Base-by-base conservation (phyloP, 805 yeast species). In the Cyberlindnera misumaiensis region DNA sequence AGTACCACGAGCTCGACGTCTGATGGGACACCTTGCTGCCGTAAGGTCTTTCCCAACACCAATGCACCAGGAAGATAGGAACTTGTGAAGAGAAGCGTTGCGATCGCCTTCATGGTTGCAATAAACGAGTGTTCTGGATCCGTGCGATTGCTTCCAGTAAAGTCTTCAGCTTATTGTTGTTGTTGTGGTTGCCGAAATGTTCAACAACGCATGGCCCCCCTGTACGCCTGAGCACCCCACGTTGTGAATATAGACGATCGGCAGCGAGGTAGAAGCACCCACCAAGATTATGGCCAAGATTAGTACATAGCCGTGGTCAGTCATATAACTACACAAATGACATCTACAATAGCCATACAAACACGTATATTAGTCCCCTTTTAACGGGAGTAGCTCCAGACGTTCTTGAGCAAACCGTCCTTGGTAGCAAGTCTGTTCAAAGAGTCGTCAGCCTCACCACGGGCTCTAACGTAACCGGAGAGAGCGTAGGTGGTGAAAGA, bases 391-490 rank as follows among this genome's bases (percentile, higher is more conserved):
- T 83, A 83, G 66, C 86, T 69, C 90, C 93, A 83, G 76, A 83
- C 93, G 75, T 88, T 89, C 80, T 85, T 85, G 72, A 93, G 77
- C 69, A 93, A 78, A 77, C 97, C 97, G 70, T 93, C 97, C 67
- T 81, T 83, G 79, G 93, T 97, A 60, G 97, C 95, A 67, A 93
- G 84, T 80, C 98, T 88, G 96, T 93, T 93, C 68, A 93, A 73
- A 55, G 96, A 87, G 77, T 93, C 98, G 65, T 93, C 98, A 66
- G 96, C 86, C 80, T 93, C 98, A 77, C 97, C 98, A 78, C 95
- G 85, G 67, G 89, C 76, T 82, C 98, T 89, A 71, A 93, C 83
- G 82, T 82, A 87, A 64, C 98, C 98, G 62, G 83, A 79, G 65
- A 93, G 79, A 72, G 96, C 97, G 80, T 90, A 93, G 63, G 97